Base-by-base conservation (phyloP, 148 eudicot species). In the Rhododendron kiyosumense region DNA sequence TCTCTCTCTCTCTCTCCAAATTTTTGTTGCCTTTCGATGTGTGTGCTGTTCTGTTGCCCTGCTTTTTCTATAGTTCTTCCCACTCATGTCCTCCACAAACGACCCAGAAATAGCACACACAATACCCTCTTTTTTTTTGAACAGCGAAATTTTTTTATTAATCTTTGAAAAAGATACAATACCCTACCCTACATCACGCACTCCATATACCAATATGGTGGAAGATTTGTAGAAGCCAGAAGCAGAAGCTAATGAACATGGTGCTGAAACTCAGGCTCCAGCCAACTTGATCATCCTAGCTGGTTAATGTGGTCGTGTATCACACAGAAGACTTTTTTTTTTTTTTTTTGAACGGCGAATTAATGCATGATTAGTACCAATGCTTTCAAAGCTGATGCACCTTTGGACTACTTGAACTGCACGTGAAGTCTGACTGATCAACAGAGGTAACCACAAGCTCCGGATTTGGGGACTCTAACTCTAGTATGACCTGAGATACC, bases 361-460 rank as follows among this genome's bases (percentile, higher is more conserved):
- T 2, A 49, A 8, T 54, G 14, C 41, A 38, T 7, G 41, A 80
- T 71, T 32, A 13, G 20, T 14, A 71, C 5, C 17, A 82, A 67
- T 2, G 17, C 78, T 41, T 69, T 93, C 86, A 91, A 34, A 89
- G 86, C 43, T 86, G 89, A 84, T 81, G 89, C 81, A 76, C 77
- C 65, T 81, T 89, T 11, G 83, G 86, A 81, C 79, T 86, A 34
- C 84, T 89, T 52, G 86, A 65, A 85, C 95, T 92, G 69, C 99
- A 96, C 20, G 88, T 87, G 89, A 88, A 95, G 84, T 92, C 91
- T 36, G 93, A 90, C 20, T 91, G 90, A 75, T 89, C 89, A 83
- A 91, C 92, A 46, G 92, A 96, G 89, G 83, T 91, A 88, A 96
- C 83, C 75, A 45, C 84, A n/a, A 96, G 94, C 81, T 94, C 90